Percentiles rank a stretch among this genome's conserved stretches.
Conservation (phyloP, 2,329 filamentous ascomycete species). For the Curvularia verruculosa region DNA sequence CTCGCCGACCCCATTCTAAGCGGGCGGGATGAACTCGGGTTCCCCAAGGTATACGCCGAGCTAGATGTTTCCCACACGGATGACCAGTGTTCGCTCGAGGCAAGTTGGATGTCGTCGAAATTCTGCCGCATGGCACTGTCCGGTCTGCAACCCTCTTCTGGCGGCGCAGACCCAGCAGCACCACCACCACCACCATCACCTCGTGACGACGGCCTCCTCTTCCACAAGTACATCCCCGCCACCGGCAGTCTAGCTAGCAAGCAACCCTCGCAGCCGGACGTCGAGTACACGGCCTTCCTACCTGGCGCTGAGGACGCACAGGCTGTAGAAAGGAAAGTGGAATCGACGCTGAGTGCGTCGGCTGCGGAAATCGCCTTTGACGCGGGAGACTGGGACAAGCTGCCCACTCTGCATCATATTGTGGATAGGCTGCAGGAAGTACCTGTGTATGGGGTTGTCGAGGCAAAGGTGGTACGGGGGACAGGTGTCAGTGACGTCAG, state of each 20-base stretch:
- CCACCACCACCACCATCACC: neutral
- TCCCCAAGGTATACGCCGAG: slow-evolving; percentile 64
- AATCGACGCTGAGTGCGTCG: slow-evolving; percentile 46
- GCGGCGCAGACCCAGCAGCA: no score
- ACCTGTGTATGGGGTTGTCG: slow-evolving; percentile 62
- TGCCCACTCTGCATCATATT: slow-evolving; percentile 68
- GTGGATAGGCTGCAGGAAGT: slow-evolving; percentile 60
- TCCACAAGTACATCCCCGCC: slow-evolving; percentile 64
- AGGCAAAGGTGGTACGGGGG: slow-evolving; percentile 63
- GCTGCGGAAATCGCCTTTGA: slow-evolving; percentile 58
- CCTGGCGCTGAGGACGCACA: slow-evolving; percentile 43
- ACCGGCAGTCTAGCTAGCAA: slow-evolving; percentile 52
- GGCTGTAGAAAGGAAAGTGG: slow-evolving; percentile 41
- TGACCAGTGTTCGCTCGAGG: slow-evolving; percentile 49
- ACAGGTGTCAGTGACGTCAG: slow-evolving; percentile 59
- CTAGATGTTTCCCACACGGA: slow-evolving; percentile 53
- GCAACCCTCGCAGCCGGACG: slow-evolving; percentile 58
- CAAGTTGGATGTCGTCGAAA: slow-evolving; percentile 47
- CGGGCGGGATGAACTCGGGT: slow-evolving; percentile 66
- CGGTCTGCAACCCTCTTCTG: slow-evolving; percentile 21
- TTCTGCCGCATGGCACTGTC: slow-evolving; percentile 43
- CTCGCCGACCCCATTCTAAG: slow-evolving; percentile 65
- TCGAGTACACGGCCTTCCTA: slow-evolving; percentile 59
- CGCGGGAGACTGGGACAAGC: slow-evolving; percentile 57
- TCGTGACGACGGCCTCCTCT: slow-evolving; percentile 58